These are phyloP conservation scores for Fennellomyces sp. DNA, from an alignment of 371 early-diverging fungal species.

Conservation along the genomic window DNA sequence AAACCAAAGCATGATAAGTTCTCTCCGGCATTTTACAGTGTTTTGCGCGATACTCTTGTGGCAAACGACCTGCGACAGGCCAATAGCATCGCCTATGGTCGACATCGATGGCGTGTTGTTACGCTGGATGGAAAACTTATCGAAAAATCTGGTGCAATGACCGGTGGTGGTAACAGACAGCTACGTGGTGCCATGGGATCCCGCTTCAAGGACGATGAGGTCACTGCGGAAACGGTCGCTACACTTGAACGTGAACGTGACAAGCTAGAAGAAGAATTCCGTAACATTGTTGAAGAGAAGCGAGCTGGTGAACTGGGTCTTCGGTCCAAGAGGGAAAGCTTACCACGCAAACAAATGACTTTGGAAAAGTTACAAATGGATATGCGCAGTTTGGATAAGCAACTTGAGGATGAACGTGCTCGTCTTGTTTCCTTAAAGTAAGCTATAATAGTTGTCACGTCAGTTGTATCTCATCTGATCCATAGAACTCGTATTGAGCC, in stretches of 20 bases:
- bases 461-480: neutral
- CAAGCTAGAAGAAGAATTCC: constrained; percentile 58
- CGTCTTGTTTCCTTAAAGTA: constrained; percentile 61
- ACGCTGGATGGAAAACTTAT: constrained; percentile 97
- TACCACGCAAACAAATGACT: constrained; percentile 68
- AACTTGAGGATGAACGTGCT: constrained; percentile 63
- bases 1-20: constrained; percentile 77
- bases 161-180: constrained; percentile 87
- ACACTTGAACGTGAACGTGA: constrained; percentile 61
- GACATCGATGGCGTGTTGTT: constrained; percentile 91
- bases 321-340: constrained; percentile 53
- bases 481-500: constrained; percentile 42
- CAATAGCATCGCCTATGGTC: constrained; percentile 87
- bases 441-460: constrained; percentile 1
- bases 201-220: constrained; percentile 62
- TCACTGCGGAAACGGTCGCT: constrained; percentile 61
- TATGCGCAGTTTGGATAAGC: constrained; percentile 60
- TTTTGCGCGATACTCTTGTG: constrained; percentile 92
- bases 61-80: constrained; percentile 91
- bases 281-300: constrained; percentile 52
- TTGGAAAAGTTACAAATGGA: constrained; percentile 82
- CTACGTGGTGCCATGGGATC: constrained; percentile 89
- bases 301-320: constrained; percentile 56
- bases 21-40: constrained; percentile 90
- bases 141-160: constrained; percentile 97